These are phyloP conservation scores for Phytophthora pini DNA, from an alignment of 352 stramenopile genomes.

Conservation along the genomic window DNA sequence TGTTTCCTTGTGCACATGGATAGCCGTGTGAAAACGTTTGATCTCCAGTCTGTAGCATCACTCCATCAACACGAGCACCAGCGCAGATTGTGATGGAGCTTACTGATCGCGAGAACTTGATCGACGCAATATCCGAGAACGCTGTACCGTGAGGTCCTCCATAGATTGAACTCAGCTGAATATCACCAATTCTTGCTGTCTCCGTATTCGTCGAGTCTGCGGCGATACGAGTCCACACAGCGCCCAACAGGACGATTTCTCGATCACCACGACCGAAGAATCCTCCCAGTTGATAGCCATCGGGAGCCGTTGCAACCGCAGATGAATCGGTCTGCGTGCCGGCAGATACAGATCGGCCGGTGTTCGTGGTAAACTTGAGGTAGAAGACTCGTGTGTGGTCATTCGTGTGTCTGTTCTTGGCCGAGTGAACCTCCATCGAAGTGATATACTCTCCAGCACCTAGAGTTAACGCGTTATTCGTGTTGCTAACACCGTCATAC, in stretches of 20 bases:
- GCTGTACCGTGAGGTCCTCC: conserved; percentile 17
- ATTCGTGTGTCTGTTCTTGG: neutral
- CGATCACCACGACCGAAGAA: conserved; percentile 15
- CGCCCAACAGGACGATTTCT: conserved; percentile 18
- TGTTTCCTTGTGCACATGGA: conserved; percentile 6
- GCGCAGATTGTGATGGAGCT: conserved; percentile 8
- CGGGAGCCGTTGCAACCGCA: conserved; percentile 2
- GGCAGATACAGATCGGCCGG: conserved; percentile 1
- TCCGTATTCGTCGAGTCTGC: neutral
- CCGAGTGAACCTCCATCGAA: conserved; percentile 11
- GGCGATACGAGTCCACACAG: conserved; percentile 18
- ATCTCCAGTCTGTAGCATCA: neutral
- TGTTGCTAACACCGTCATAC: neutral
- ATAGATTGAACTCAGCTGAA: conserved; percentile 12
- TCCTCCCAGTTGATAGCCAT: conserved; percentile 17
- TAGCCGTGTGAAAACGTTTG: conserved; percentile 11
- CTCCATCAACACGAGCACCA: conserved; percentile 4
- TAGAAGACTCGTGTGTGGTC: conserved; percentile 8
- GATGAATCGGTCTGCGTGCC: conserved; percentile 5
- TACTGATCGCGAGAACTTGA: conserved; percentile 2
- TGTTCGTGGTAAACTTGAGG: conserved; percentile 4
- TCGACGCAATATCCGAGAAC: conserved; percentile 16
- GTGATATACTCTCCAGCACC: conserved; percentile 6
- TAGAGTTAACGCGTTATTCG: conserved; percentile 1
- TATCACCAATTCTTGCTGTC: neutral